Percentiles rank a stretch among this genome's conserved stretches.
phyloP scores from a whole-genome alignment of 2,329 filamentous ascomycete species.

The Microdochium trichocladiopsis region DNA sequence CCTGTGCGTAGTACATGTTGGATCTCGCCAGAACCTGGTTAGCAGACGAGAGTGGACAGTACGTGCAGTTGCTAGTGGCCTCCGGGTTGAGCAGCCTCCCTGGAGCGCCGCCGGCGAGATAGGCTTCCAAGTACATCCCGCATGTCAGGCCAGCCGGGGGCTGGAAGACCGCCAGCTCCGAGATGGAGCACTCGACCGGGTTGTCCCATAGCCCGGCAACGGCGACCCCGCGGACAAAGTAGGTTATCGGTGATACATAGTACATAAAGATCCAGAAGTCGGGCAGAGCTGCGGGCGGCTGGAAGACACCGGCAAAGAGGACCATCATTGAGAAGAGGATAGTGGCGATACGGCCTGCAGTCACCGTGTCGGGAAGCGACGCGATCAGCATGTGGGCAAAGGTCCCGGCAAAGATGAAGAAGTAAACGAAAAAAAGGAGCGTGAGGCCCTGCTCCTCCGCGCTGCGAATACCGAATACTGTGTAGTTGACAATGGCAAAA shows the following conservation, averaged over 20 bases:
- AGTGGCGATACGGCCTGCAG: background rate
- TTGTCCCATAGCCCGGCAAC: slow-evolving; percentile 51
- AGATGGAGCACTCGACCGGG: slow-evolving; percentile 36
- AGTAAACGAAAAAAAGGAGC: slow-evolving; percentile 66
- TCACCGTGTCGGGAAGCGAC: slow-evolving; percentile 16
- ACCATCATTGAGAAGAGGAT: slow-evolving; percentile 70
- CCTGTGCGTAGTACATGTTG: slow-evolving; percentile 17
- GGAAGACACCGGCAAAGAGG: slow-evolving; percentile 71
- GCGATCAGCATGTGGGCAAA: slow-evolving; percentile 66
- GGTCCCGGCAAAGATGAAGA: slow-evolving; percentile 80
- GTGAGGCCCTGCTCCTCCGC: slow-evolving; percentile 39
- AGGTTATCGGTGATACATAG: slow-evolving; percentile 62
- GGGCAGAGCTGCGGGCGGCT: slow-evolving; percentile 56
- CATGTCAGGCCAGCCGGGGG: slow-evolving; percentile 61
- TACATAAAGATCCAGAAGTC: slow-evolving; percentile 69
- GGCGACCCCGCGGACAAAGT: slow-evolving; percentile 65
- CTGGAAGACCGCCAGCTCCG: slow-evolving; percentile 40
- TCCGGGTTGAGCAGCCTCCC: slow-evolving; percentile 60
- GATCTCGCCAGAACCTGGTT: slow-evolving; percentile 48
- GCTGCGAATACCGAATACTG: background rate
- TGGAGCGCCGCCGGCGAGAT: slow-evolving; percentile 34
- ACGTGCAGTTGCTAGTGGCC: slow-evolving; percentile 54
- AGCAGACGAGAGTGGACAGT: slow-evolving; percentile 57
- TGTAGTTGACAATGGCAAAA: background rate
- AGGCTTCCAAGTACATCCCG: slow-evolving; percentile 53